These are phyloP conservation scores for Globomyces pollinis-pini DNA, from an alignment of 192 early-diverging fungal genomes.

Conservation along the genomic window DNA sequence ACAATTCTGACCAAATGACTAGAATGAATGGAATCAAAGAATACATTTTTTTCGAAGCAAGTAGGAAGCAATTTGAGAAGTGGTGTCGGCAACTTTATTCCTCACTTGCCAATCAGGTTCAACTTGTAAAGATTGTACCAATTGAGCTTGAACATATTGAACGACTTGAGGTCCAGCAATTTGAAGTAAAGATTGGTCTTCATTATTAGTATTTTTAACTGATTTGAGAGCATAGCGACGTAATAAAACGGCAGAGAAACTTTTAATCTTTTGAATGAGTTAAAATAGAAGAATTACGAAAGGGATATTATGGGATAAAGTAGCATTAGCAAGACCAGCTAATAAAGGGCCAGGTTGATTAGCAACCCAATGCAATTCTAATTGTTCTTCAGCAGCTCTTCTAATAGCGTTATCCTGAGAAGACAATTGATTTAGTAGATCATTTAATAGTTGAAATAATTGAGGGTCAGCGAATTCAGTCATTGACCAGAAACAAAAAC, in stretches of 20 bases:
- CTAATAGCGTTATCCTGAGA: conserved; percentile 55
- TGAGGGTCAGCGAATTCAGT: neutral
- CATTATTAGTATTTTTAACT: neutral
- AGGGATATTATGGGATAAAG: conserved; percentile 38
- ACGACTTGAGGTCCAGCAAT: conserved; percentile 48
- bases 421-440: conserved; percentile 31
- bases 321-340: conserved; percentile 49
- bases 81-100: conserved; percentile 91
- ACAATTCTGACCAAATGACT: conserved; percentile 7
- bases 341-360: conserved; percentile 54
- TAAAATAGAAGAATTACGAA: conserved; percentile 20
- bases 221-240: conserved; percentile 54
- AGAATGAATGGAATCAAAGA: neutral
- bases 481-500: too few relatives aligned
- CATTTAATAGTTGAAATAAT: conserved; percentile 21
- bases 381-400: conserved; percentile 51
- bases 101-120: conserved; percentile 68
- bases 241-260: conserved; percentile 60
- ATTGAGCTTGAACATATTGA: conserved; percentile 60
- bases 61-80: conserved; percentile 73
- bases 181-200: conserved; percentile 14
- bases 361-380: conserved; percentile 52
- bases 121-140: conserved; percentile 69
- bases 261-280: conserved; percentile 48
- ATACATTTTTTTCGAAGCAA: conserved; percentile 24